Evolutionary conservation across 2,329 filamentous ascomycete genomes (phyloP), one percentile per base, ranked within the genome.

Genomic region (Cladosporium oxysporum): DNA sequence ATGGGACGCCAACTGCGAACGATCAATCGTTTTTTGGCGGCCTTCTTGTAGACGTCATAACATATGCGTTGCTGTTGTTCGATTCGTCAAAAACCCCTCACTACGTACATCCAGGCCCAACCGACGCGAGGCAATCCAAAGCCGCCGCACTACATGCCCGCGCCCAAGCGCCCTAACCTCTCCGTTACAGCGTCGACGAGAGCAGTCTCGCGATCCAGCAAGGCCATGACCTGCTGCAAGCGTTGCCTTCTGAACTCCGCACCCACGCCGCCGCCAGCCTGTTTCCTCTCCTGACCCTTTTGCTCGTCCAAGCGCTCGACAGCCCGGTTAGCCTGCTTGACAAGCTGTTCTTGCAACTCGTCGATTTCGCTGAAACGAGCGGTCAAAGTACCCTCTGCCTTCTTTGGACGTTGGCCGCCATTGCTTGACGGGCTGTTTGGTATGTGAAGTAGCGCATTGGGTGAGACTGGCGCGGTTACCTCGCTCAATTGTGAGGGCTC

Each of bases 181-280:
- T 82, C 82, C 70, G 84, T 87, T 26, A 90, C 84, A 26, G 87
- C 89, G 70, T 91, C 88, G 7, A 91, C 86, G 71, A 91, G 76
- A 5, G 88, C 88, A 57, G 85, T 85, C 78, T 92, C 89, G 31
- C 89, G 81, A 66, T 89, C 87, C 69, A 92, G 78, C 67, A 91
- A 76, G 31, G 79, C 79, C 77, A 87, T 87, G 26, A 91, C 87
- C 74, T 90, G 85, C 65, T 82, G 82, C 69, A 91, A 77, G 78
- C 90, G 90, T 60, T 82, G 84, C 77, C 83, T 85, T 66, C 88
- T 83, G 66, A 90, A 83, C 64, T 71, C 70, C 52, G 88, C 86
- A 23, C 83, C 79, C 14, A 88, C 85, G 63, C 90, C 86, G 69
- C 82, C 80, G 72, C 73, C 66, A 72, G 74, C 66, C 69, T 72